These are phyloP conservation scores for Holtermannia corniformis DNA, from an alignment of 768 basidiomycete species.

Conservation along the genomic window DNA sequence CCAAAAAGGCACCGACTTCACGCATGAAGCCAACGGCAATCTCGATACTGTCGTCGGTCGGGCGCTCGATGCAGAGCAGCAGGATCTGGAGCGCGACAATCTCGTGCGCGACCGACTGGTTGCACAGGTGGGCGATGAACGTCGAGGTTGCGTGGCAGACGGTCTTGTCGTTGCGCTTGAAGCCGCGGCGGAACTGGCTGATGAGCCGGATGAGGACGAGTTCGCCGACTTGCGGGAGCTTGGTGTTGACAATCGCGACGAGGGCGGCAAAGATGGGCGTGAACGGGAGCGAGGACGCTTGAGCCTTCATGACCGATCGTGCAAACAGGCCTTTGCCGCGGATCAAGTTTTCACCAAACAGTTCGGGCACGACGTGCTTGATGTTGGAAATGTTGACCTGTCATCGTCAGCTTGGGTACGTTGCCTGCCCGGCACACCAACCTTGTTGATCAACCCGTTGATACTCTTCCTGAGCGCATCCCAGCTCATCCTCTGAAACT, in stretches of 20 bases:
- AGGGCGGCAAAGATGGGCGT: conserved; percentile 94
- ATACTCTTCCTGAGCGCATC: conserved; percentile 94
- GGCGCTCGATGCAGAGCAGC: conserved; percentile 85
- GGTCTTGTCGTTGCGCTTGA: conserved; percentile 97
- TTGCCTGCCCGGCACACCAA: conserved; percentile 11
- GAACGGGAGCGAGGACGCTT: conserved; percentile 91
- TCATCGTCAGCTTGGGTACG: not conserved
- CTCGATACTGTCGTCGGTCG: conserved; percentile 96
- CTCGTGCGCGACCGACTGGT: conserved; percentile 87
- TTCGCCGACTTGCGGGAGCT: conserved; percentile 93
- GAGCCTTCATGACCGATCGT: conserved; percentile 95
- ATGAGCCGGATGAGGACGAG: conserved; percentile 77
- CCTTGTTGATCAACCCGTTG: conserved; percentile 97
- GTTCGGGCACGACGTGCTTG: conserved; percentile 80
- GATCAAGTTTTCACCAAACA: conserved; percentile 89
- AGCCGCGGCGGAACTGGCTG: conserved; percentile 87
- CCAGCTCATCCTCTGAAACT: conserved; percentile 94
- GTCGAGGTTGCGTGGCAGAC: conserved; percentile 89
- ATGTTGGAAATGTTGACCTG: conserved; percentile 88
- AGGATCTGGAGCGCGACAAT: conserved; percentile 91
- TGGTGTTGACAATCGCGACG: conserved; percentile 91
- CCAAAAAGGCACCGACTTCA: conserved; percentile 89
- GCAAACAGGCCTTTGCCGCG: conserved; percentile 87
- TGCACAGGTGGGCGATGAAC: conserved; percentile 81
- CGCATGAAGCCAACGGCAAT: conserved; percentile 96